These are phyloP conservation scores for Aspergillus steynii DNA, from an alignment of 495 filamentous ascomycete species.

Conservation along the genomic window DNA sequence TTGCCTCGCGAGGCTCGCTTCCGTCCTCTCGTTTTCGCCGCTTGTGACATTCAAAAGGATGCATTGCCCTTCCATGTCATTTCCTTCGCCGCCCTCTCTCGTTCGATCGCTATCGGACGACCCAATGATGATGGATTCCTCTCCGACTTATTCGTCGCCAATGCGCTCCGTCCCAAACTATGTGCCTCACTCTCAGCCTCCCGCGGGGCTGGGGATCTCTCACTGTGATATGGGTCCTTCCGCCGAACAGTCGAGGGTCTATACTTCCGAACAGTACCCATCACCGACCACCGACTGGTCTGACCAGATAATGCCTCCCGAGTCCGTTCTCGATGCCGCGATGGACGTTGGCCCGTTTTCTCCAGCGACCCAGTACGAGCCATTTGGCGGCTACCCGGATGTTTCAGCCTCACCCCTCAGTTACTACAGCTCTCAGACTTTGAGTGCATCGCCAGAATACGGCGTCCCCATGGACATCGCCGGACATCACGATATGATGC, in stretches of 20 bases:
- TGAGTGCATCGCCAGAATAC: conserved; percentile 30
- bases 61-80: conserved; percentile 14
- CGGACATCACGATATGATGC: conserved; percentile 12
- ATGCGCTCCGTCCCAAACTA: conserved; percentile 19
- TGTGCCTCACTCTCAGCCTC: conserved; percentile 13
- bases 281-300: conserved; percentile 19
- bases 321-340: conserved; percentile 17
- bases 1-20: conserved; percentile 1
- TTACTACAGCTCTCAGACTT: conserved; percentile 24
- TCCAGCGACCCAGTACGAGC: conserved; percentile 19
- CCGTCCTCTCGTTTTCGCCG: conserved; percentile 5
- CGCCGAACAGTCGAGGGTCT: conserved; percentile 16
- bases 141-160: conserved; percentile 23
- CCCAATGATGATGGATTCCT: conserved; percentile 17
- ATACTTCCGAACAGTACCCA: conserved; percentile 14
- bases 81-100: conserved; percentile 12
- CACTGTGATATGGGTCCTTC: conserved; percentile 25
- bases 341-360: conserved; percentile 24
- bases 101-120: conserved; percentile 10
- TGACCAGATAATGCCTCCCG: conserved; percentile 20
- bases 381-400: conserved; percentile 19
- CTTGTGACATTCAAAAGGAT: conserved; percentile 16
- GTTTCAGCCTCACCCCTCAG: conserved; percentile 26
- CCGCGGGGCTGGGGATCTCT: conserved; percentile 37
- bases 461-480: conserved; percentile 21